Conservation (phyloP, 1,139 yeast species). For the Candida sojae region DNA sequence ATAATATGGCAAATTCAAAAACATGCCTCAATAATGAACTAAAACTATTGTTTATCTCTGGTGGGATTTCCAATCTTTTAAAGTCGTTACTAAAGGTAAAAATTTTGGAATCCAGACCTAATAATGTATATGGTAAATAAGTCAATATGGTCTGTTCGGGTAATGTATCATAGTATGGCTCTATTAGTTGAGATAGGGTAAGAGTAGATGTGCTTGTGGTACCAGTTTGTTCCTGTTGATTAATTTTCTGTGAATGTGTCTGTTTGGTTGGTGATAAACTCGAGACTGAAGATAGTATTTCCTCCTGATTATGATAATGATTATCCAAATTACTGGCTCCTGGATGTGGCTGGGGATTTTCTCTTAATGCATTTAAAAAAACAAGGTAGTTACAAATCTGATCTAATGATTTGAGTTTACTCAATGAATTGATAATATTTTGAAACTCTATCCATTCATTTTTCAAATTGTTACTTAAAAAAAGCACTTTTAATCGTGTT, state of each 20-base stretch:
- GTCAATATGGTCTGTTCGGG: conserved; percentile 54
- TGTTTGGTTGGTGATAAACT: background rate
- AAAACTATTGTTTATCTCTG: conserved; percentile 55
- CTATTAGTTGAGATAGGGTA: conserved; percentile 22
- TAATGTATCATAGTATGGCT: conserved; percentile 36
- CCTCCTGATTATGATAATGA: background rate
- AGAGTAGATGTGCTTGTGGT: background rate
- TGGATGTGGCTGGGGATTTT: background rate
- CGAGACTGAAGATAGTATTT: background rate
- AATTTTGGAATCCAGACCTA: conserved; percentile 70
- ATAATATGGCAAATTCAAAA: conserved; percentile 75
- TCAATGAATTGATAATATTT: conserved; percentile 29
- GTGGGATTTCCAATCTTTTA: conserved; percentile 47
- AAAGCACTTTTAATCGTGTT: conserved; percentile 26
- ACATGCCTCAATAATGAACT: conserved; percentile 58
- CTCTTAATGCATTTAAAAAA: conserved; percentile 28
- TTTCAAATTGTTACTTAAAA: conserved; percentile 25
- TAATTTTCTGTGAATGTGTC: background rate
- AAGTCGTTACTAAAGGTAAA: conserved; percentile 48
- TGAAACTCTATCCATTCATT: conserved; percentile 38
- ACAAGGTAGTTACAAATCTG: conserved; percentile 40
- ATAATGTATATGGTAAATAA: conserved; percentile 64
- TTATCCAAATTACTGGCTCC: background rate
- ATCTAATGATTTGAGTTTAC: conserved; percentile 27
- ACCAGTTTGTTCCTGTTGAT: background rate